Percentiles rank a stretch among this genome's conserved stretches.
Evolutionary conservation across 2,329 filamentous ascomycete species (phyloP).

Genomic region (Hirsutella rhossiliensis): DNA sequence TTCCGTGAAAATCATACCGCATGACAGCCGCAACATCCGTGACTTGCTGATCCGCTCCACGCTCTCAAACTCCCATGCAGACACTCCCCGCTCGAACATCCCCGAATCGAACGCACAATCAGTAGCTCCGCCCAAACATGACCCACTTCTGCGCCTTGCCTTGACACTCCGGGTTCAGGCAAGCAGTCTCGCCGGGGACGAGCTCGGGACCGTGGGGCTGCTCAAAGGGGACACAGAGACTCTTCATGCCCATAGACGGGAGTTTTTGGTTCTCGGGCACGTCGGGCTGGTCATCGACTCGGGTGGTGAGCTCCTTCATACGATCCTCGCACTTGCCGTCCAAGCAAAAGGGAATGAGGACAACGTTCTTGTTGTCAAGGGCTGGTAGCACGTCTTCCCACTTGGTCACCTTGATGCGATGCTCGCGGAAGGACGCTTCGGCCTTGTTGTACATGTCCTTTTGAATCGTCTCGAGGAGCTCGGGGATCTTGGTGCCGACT

Average conservation of each 20-base stretch:
- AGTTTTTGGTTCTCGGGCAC: constrained; percentile 40
- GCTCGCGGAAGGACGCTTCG: constrained; percentile 63
- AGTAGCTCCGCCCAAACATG: constrained; percentile 76
- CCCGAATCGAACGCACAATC: constrained; percentile 8
- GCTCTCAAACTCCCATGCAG: neutral
- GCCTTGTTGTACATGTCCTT: constrained; percentile 68
- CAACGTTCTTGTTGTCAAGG: constrained; percentile 83
- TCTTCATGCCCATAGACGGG: constrained; percentile 56
- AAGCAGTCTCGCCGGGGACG: constrained; percentile 73
- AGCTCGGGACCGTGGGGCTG: constrained; percentile 61
- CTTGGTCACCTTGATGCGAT: constrained; percentile 68
- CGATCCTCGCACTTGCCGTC: constrained; percentile 76
- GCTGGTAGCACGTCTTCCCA: constrained; percentile 90
- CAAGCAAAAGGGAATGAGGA: constrained; percentile 83
- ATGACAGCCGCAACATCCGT: neutral
- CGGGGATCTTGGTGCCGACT: constrained; percentile 60
- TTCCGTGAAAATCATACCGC: neutral
- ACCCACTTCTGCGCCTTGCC: constrained; percentile 72
- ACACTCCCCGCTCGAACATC: neutral
- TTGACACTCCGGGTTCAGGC: constrained; percentile 77
- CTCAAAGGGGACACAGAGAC: constrained; percentile 62
- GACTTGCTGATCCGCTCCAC: neutral
- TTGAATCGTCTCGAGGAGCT: constrained; percentile 83
- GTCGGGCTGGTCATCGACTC: constrained; percentile 49
- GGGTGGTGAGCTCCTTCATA: constrained; percentile 85